Percentiles rank a stretch among this genome's conserved stretches.
These are phyloP conservation scores for Phragmites australis DNA, from an alignment of 176 grass and related monocot genomes.

Conservation along the genomic window DNA sequence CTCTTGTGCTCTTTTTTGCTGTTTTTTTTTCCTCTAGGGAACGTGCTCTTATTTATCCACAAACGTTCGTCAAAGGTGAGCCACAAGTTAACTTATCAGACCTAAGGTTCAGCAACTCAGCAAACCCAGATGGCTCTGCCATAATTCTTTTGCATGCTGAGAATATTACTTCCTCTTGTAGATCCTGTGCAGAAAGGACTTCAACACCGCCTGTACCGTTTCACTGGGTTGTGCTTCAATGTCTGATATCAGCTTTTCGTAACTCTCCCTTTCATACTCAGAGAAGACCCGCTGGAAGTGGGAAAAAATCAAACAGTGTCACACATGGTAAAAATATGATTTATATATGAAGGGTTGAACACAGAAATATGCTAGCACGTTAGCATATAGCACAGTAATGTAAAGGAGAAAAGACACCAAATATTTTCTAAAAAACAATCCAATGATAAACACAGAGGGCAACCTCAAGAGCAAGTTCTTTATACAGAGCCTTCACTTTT, in stretches of 20 bases:
- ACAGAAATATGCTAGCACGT: neutral
- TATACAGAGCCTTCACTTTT: slow-evolving; percentile 77
- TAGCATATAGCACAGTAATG: neutral
- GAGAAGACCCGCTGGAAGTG: slow-evolving; percentile 40
- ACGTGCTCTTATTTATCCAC: neutral
- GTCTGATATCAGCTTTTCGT: slow-evolving; percentile 47
- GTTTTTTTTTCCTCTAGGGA: neutral
- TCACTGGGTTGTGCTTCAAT: slow-evolving; percentile 62
- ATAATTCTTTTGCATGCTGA: neutral
- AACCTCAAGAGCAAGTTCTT: slow-evolving; percentile 68
- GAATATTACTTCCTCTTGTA: slow-evolving; percentile 44
- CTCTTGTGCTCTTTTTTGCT: neutral
- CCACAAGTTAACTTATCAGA: neutral
- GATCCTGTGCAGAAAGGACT: slow-evolving; percentile 67
- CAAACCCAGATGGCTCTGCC: neutral
- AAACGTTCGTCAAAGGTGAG: neutral
- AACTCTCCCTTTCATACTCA: slow-evolving; percentile 51
- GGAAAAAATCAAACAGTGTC: neutral
- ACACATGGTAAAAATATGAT: neutral
- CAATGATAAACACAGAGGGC: too few relatives aligned
- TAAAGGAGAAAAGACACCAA: neutral
- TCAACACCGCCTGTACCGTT: slow-evolving; percentile 55
- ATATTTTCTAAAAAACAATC: neutral
- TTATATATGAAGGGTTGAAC: neutral
- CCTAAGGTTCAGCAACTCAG: neutral